Conservation (phyloP, 768 basidiomycete genomes). For the Termitomyces heimii region DNA sequence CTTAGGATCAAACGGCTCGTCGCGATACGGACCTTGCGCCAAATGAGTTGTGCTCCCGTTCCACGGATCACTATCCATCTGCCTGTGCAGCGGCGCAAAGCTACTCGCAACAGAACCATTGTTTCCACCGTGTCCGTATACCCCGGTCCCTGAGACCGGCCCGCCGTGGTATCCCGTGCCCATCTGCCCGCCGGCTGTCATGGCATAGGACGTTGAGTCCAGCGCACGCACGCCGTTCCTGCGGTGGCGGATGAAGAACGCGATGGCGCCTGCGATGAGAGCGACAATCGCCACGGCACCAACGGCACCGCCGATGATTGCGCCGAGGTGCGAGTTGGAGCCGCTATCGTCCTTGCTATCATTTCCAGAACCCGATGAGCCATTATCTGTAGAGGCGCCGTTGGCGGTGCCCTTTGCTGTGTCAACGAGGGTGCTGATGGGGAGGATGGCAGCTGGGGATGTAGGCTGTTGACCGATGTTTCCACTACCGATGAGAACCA, state of each 20-base stretch:
- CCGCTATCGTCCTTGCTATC: background rate
- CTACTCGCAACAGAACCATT: conserved; percentile 54
- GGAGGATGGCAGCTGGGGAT: conserved; percentile 35
- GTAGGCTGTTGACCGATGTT: conserved; percentile 68
- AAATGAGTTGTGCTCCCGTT: conserved; percentile 47
- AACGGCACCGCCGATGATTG: conserved; percentile 3
- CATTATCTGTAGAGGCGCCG: background rate
- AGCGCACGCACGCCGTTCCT: conserved; percentile 14
- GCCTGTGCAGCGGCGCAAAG: conserved; percentile 63
- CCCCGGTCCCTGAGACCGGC: conserved; percentile 23
- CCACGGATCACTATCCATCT: conserved; percentile 50
- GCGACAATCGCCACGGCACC: conserved; percentile 3
- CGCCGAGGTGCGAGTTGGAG: background rate
- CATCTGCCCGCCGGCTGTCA: conserved; percentile 22
- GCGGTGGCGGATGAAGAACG: conserved; percentile 32
- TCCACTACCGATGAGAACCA: conserved; percentile 77
- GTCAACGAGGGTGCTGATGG: conserved; percentile 36
- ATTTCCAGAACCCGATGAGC: background rate
- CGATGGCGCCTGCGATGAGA: background rate
- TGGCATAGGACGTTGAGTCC: conserved; percentile 8
- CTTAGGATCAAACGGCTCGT: conserved; percentile 14
- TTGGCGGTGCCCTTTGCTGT: background rate
- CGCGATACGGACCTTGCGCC: conserved; percentile 28
- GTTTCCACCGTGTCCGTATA: background rate
- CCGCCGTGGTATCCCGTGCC: conserved; percentile 13